These are phyloP conservation scores for Grammothele lineata DNA, from an alignment of 768 basidiomycete species.

Conservation along the genomic window DNA sequence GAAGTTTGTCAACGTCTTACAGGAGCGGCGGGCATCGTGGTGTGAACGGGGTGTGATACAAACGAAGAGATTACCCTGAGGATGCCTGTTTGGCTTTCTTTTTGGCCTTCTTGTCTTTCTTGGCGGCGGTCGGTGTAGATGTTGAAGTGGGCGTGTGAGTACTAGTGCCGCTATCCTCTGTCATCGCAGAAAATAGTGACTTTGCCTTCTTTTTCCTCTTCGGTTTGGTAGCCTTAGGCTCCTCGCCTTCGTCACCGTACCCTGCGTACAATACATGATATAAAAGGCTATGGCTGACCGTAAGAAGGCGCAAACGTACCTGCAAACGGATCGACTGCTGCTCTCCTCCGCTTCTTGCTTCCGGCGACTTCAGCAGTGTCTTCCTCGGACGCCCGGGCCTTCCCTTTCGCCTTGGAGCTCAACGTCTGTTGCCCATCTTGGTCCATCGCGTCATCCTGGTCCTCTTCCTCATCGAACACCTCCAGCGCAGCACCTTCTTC, in stretches of 20 bases:
- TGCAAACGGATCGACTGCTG: slow-evolving; percentile 60
- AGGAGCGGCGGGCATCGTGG: no score
- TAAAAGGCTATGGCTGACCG: background rate
- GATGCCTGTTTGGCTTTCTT: slow-evolving; percentile 28
- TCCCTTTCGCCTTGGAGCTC: slow-evolving; percentile 19
- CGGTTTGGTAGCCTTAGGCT: no score
- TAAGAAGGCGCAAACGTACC: slow-evolving; percentile 35
- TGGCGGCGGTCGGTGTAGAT: no score
- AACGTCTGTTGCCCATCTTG: slow-evolving; percentile 25
- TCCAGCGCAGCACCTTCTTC: slow-evolving; percentile 39
- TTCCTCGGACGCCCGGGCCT: slow-evolving; percentile 21
- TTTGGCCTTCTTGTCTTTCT: slow-evolving; percentile 28
- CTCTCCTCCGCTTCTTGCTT: slow-evolving; percentile 44
- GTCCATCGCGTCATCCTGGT: slow-evolving; percentile 29
- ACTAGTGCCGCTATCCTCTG: no score
- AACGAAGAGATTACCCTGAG: background rate
- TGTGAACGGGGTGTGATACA: no score
- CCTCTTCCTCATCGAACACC: slow-evolving; percentile 35
- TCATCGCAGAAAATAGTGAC: no score
- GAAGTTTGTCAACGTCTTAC: no score
- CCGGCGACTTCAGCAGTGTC: background rate
- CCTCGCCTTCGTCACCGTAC: slow-evolving; percentile 28
- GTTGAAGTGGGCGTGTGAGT: no score
- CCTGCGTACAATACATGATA: slow-evolving; percentile 23
- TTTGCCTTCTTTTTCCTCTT: no score